Evolutionary conservation across 2,329 filamentous ascomycete species (phyloP).

Genomic region (Penicillium brasilianum): DNA sequence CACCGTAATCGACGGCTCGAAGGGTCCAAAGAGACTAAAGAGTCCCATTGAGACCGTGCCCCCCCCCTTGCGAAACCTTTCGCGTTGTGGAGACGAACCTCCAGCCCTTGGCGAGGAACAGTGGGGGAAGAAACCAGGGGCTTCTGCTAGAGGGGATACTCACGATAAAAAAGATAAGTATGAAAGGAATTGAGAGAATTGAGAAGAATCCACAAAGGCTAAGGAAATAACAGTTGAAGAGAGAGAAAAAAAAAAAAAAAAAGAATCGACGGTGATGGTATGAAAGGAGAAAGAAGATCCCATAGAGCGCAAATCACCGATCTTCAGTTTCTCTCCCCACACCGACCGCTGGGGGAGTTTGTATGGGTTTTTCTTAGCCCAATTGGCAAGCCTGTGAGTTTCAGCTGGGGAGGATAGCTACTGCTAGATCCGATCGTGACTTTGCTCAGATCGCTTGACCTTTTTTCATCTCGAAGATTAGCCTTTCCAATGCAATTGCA

Average conservation of each 20-base stretch:
- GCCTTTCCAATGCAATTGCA: background rate
- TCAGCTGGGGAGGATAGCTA: constrained; percentile 11
- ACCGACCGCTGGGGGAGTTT: constrained; percentile 11
- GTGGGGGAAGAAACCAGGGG: constrained; percentile 35
- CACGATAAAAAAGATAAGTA: constrained; percentile 15
- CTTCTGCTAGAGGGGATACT: constrained; percentile 16
- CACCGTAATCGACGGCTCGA: constrained; percentile 11
- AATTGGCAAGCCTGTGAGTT: constrained; percentile 12
- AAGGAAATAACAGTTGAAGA: constrained; percentile 4
- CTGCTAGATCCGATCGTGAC: constrained; percentile 3
- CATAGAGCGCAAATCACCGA: constrained; percentile 17
- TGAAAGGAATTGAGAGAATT: background rate
- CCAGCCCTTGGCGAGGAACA: constrained; percentile 35
- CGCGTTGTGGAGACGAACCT: constrained; percentile 36
- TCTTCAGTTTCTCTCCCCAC: constrained; percentile 18
- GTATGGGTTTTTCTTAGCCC: background rate
- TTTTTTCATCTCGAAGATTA: background rate
- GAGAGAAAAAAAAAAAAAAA: constrained; percentile 1
- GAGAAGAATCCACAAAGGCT: constrained; percentile 12
- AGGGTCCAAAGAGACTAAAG: constrained; percentile 18
- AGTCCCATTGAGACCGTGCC: constrained; percentile 22
- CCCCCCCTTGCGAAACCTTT: constrained; percentile 35
- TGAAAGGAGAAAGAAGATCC: constrained; percentile 4
- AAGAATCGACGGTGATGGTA: constrained; percentile 1
- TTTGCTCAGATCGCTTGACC: background rate